Evolutionary conservation across 2,329 filamentous ascomycete genomes (phyloP).

Genomic region (Colletotrichum tropicicola): DNA sequence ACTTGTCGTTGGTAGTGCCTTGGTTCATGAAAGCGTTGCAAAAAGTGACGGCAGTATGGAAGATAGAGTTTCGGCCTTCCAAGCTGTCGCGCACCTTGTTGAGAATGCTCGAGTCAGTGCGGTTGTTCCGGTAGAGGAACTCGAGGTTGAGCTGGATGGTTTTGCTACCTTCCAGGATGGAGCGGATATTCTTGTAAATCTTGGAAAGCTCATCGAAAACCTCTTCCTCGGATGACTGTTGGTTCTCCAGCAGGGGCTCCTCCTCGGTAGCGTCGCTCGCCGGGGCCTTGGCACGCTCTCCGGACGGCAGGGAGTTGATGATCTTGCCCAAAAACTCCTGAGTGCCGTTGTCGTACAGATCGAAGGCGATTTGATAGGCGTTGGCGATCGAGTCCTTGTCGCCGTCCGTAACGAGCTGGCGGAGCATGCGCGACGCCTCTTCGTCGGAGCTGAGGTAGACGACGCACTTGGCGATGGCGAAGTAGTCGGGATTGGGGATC

Average conservation of each 20-base stretch:
- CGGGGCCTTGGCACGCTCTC: constrained; percentile 55
- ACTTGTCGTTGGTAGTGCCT: constrained; percentile 96
- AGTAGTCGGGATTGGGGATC: constrained; percentile 93
- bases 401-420: constrained; percentile 80
- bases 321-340: constrained; percentile 96
- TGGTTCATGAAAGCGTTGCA: constrained; percentile 99
- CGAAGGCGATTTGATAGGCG: constrained; percentile 97
- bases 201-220: constrained; percentile 62
- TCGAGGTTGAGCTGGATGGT: constrained; percentile 95
- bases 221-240: constrained; percentile 60
- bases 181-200: constrained; percentile 70
- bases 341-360: constrained; percentile 97
- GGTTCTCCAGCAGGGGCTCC: constrained; percentile 57
- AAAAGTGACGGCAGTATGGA: constrained; percentile 96
- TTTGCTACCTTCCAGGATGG: constrained; percentile 85
- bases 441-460: constrained; percentile 94
- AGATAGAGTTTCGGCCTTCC: constrained; percentile 96
- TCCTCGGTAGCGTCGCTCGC: constrained; percentile 51
- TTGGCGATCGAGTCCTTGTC: constrained; percentile 82
- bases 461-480: constrained; percentile 96
- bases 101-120: constrained; percentile 88
- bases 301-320: constrained; percentile 77
- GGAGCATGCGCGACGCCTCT: constrained; percentile 87
- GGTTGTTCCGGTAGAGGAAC: constrained; percentile 95
- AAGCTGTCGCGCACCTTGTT: constrained; percentile 97